A percentile compares a stretch with the other conserved stretches of the same genome.
phyloP scores from a whole-genome alignment of 2,329 filamentous ascomycete genomes.

The Fusarium sp. region DNA sequence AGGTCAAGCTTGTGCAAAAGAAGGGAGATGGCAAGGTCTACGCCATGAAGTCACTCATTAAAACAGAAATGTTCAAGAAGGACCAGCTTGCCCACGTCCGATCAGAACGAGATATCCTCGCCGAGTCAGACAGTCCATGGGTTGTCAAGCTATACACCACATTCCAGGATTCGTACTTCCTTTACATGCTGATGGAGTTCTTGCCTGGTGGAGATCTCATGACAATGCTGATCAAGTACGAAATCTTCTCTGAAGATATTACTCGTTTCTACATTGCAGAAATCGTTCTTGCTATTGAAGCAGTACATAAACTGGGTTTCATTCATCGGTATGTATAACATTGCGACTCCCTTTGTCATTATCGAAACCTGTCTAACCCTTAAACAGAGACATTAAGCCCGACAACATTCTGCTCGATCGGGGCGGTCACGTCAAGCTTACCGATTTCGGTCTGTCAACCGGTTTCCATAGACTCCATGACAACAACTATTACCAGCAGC shows the following conservation, averaged over 20 bases:
- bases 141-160: conserved; percentile 98
- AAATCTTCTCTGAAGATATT: conserved; percentile 99
- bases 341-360: background rate
- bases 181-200: conserved; percentile 99
- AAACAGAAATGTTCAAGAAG: conserved; percentile 99
- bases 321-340: conserved; percentile 85
- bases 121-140: conserved; percentile 99
- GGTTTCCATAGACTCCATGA: conserved; percentile 98
- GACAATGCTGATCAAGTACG: conserved; percentile 99
- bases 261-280: conserved; percentile 99
- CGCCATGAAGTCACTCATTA: conserved; percentile 97
- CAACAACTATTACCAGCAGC: conserved; percentile 97
- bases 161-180: conserved; percentile 94
- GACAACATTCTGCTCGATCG: conserved; percentile 98
- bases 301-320: conserved; percentile 96
- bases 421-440: conserved; percentile 96
- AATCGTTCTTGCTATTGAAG: conserved; percentile 97
- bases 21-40: conserved; percentile 97
- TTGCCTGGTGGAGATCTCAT: conserved; percentile 97
- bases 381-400: conserved; percentile 91
- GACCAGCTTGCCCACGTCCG: conserved; percentile 98
- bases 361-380: conserved; percentile 21
- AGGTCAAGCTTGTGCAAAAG: conserved; percentile 97
- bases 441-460: conserved; percentile 96
- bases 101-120: conserved; percentile 95